Evolutionary conservation across 805 yeast genomes (phyloP), one percentile per base, ranked within the genome.

Genomic region (Suhomyces prunicola): DNA sequence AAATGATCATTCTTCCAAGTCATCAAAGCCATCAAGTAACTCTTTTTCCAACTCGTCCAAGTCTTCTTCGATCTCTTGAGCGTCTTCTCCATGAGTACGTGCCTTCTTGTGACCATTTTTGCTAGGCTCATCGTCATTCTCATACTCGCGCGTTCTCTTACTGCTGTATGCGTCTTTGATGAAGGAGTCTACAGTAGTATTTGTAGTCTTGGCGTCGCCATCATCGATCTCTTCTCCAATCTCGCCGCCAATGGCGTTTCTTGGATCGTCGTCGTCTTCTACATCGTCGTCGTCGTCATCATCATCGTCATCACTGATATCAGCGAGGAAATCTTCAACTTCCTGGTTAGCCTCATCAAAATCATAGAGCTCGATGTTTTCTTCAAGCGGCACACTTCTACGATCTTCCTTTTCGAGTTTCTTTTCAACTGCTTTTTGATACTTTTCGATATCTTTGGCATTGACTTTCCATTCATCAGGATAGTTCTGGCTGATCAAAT

Each of bases 21-120:
- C 80, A 51, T 81, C 84, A 57, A 83, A 67, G 33, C 84, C 83
- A 59, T 60, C 85, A 71, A 79, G 65, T 46, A 80, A 65, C 58
- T 79, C 82, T 54, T 75, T 72, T 57, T 80, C 84, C 35, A 78
- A 73, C 47, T 78, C 82, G 48, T 78, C 81, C 47, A 75, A 67
- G 27, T 74, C 76, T 29, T 58, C 62, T 1, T 55, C 58, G 5
- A 58, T 57, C 29, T 39, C 42, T 9, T 47, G 56, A 12, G 53
- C 59, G n/a, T 35, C 47, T n/a, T 46, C 57, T 19, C 45, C 54
- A 10, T 45, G 57, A 15, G 46, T 12, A 19, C 40, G 44, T 27
- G 52, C 54, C 44, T 57, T 49, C 33, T 54, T 42, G 10, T 48
- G 48, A 6, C 50, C 55, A 23, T 53, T 50, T 3, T 15, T 39